Percentiles rank a stretch among this genome's conserved stretches.
Evolutionary conservation across 371 early-diverging fungal genomes (phyloP).

Genomic region (Apophysomyces ossiformis): DNA sequence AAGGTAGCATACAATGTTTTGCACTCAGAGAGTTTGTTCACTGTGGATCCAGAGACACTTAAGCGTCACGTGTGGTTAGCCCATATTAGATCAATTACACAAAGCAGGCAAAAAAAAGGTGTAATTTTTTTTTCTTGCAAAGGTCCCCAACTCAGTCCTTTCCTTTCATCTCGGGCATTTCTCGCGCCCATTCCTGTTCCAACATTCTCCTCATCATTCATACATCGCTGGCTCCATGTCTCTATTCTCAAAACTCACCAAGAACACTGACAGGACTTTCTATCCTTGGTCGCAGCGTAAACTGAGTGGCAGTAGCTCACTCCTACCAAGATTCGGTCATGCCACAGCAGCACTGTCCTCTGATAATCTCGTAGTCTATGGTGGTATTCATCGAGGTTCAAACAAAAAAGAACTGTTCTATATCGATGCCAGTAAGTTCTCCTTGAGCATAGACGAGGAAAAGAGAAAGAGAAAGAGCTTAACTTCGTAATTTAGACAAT

Average conservation of each 20-base stretch:
- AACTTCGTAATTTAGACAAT: constrained; percentile 25
- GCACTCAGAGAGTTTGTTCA: too few species aligned
- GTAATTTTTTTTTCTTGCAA: constrained; percentile 7
- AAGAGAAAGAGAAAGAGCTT: constrained; percentile 24
- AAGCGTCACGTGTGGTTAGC: not conserved
- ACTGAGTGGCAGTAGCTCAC: constrained; percentile 34
- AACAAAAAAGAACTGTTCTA: constrained; percentile 61
- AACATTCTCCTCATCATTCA: constrained; percentile 2
- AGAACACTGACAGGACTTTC: constrained; percentile 48
- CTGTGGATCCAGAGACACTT: too few species aligned
- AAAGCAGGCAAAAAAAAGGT: not conserved
- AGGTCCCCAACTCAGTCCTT: constrained; percentile 4
- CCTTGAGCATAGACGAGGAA: constrained; percentile 21
- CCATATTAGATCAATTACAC: not conserved
- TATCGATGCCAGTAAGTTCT: constrained; percentile 63
- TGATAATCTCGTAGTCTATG: constrained; percentile 61
- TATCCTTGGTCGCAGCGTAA: constrained; percentile 59
- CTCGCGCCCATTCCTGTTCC: constrained; percentile 7
- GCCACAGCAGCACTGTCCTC: constrained; percentile 55
- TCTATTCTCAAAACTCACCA: constrained; percentile 54
- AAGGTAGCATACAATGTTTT: too few species aligned
- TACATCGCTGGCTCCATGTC: constrained; percentile 37
- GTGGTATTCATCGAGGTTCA: constrained; percentile 54
- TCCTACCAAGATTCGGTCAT: constrained; percentile 65
- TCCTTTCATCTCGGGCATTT: constrained; percentile 11